Conservation (phyloP, 768 basidiomycete species). For the Glaciozyma antarctica region DNA sequence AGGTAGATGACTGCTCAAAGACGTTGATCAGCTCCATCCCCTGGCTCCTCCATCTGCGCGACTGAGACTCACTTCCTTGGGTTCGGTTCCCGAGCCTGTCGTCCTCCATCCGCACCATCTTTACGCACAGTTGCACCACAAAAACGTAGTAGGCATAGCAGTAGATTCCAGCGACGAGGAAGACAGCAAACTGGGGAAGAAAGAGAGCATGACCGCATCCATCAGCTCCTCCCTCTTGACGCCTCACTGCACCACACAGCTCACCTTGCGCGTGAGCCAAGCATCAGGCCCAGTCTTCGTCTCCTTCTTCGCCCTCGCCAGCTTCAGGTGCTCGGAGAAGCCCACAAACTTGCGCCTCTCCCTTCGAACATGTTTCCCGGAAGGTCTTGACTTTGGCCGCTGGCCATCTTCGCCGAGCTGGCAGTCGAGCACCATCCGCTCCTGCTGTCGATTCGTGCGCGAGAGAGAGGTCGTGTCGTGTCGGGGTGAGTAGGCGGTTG, state of each 20-base stretch:
- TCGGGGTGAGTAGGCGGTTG: too few species aligned
- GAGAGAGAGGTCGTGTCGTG: too few species aligned
- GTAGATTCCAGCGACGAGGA: conserved; percentile 21
- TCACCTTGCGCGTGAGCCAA: conserved; percentile 24
- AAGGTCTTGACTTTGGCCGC: neutral
- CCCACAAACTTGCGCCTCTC: conserved; percentile 4
- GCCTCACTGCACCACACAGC: neutral
- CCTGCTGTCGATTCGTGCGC: too few species aligned
- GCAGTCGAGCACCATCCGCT: conserved; percentile 22
- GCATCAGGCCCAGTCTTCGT: conserved; percentile 17
- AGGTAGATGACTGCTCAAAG: conserved; percentile 18
- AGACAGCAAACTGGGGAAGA: conserved; percentile 10
- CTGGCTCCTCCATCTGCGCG: neutral
- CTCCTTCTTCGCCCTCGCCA: conserved; percentile 10
- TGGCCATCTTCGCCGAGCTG: conserved; percentile 8
- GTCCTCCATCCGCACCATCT: conserved; percentile 19
- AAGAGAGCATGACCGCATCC: neutral
- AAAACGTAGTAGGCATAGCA: conserved; percentile 28
- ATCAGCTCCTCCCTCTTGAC: neutral
- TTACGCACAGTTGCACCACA: conserved; percentile 22
- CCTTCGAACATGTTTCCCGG: too few species aligned
- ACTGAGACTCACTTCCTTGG: conserved; percentile 17
- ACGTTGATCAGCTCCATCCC: neutral
- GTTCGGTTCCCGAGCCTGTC: conserved; percentile 9
- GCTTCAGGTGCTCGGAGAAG: conserved; percentile 13